These are phyloP conservation scores for Capsicum rhomboideum DNA, from an alignment of 257 asterid species.

Conservation along the genomic window DNA sequence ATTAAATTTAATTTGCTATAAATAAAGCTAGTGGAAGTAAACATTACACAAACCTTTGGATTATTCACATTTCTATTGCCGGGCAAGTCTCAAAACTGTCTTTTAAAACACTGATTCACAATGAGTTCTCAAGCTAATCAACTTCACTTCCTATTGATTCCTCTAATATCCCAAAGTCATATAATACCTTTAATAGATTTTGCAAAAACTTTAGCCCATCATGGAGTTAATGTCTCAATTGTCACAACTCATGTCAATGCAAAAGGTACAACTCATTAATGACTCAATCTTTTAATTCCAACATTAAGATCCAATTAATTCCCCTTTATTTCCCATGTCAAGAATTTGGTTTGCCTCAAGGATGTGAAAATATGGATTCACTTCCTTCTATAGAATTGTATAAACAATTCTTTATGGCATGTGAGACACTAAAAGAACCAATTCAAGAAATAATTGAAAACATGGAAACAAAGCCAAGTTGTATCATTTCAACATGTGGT, in stretches of 20 bases:
- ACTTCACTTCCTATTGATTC: slow-evolving; percentile 46
- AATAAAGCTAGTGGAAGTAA: neutral
- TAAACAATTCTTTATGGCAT: slow-evolving; percentile 27
- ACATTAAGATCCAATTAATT: slow-evolving; percentile 23
- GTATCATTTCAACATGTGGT: slow-evolving; percentile 44
- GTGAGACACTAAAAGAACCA: slow-evolving; percentile 18
- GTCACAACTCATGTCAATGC: slow-evolving; percentile 46
- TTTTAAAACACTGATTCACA: too few species aligned
- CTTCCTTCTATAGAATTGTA: slow-evolving; percentile 23
- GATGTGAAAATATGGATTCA: slow-evolving; percentile 51
- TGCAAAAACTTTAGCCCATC: slow-evolving; percentile 34
- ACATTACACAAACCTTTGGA: neutral
- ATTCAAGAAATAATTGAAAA: slow-evolving; percentile 20
- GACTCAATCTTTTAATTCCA: neutral
- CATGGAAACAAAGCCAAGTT: slow-evolving; percentile 33
- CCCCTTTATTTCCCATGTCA: slow-evolving; percentile 37
- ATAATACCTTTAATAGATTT: slow-evolving; percentile 53
- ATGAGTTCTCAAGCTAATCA: slow-evolving; percentile 13
- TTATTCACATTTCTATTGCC: too few species aligned
- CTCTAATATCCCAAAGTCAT: slow-evolving; percentile 57
- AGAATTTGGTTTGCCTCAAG: slow-evolving; percentile 45
- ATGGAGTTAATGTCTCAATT: slow-evolving; percentile 29
- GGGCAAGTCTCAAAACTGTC: too few species aligned
- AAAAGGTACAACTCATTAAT: slow-evolving; percentile 16
- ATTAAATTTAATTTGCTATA: neutral